Conservation (phyloP, 768 basidiomycete genomes). For the Agaricus bisporus region DNA sequence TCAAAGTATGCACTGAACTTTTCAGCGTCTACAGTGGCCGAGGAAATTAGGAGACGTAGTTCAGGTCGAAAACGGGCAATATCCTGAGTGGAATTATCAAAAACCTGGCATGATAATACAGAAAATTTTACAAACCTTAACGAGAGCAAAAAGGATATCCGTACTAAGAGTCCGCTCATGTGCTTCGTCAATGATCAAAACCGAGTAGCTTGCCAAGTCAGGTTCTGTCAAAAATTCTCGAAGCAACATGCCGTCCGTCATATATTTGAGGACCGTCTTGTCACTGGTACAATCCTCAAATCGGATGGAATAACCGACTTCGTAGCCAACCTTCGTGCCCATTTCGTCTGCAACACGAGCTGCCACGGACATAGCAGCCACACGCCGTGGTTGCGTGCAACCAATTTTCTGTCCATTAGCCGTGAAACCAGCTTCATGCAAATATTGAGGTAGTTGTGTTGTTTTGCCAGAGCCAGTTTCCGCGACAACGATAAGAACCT, state of each 20-base stretch:
- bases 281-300: constrained; percentile 99
- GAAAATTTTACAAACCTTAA: constrained; percentile 70
- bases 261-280: constrained; percentile 98
- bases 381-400: constrained; percentile 97
- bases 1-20: constrained; percentile 99
- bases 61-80: constrained; percentile 96
- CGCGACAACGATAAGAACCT: constrained; percentile 95
- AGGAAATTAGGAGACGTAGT: constrained; percentile 87
- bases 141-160: constrained; percentile 95
- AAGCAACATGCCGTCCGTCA: constrained; percentile 99
- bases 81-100: constrained; percentile 49
- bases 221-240: constrained; percentile 98
- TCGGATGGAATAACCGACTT: constrained; percentile 99
- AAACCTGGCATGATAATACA: neutral
- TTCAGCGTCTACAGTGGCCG: constrained; percentile 95
- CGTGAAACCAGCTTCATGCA: constrained; percentile 96
- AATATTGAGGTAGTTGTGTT: constrained; percentile 95
- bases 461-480: constrained; percentile 99
- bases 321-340: constrained; percentile 94
- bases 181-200: constrained; percentile 96
- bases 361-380: constrained; percentile 98
- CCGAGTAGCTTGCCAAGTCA: constrained; percentile 90
- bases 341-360: constrained; percentile 99
- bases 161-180: constrained; percentile 97
- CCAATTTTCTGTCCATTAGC: constrained; percentile 83